A percentile compares a stretch with the other conserved stretches of the same genome.
Evolutionary conservation across 192 early-diverging fungal species (phyloP).

Genomic region (Coemansia furcata): DNA sequence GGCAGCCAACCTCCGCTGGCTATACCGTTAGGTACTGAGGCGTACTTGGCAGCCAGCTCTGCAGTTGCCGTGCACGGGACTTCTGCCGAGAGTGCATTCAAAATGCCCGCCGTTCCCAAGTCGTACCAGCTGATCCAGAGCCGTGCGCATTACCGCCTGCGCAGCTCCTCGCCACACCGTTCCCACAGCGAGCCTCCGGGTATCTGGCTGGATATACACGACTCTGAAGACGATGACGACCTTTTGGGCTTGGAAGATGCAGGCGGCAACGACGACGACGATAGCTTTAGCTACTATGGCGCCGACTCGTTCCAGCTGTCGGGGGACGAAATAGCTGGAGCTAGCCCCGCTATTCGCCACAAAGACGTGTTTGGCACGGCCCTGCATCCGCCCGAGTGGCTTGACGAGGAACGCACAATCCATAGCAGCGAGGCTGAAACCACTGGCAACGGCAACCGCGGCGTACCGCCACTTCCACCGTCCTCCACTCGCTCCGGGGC

Average conservation of each 20-base stretch:
- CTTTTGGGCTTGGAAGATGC: conserved; percentile 8
- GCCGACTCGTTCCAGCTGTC: conserved; percentile 9
- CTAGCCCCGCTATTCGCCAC: not conserved
- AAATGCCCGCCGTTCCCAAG: conserved; percentile 9
- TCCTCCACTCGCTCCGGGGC: not conserved
- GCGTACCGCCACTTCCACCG: not conserved
- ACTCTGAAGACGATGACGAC: conserved; percentile 14
- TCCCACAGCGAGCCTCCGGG: conserved; percentile 44
- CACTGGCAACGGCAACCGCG: not conserved
- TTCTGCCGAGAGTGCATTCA: not conserved
- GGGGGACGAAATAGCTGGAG: conserved; percentile 9
- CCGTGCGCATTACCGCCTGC: conserved; percentile 30
- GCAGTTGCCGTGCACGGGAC: not conserved
- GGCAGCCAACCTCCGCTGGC: not conserved
- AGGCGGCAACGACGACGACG: conserved; percentile 6
- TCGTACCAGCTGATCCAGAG: conserved; percentile 34
- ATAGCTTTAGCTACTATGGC: conserved; percentile 17
- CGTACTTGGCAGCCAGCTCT: not conserved
- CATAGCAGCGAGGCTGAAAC: conserved; percentile 4
- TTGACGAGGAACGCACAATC: not conserved
- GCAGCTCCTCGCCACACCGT: conserved; percentile 36
- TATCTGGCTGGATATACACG: conserved; percentile 49
- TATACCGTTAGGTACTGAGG: not conserved
- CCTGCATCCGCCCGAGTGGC: conserved; percentile 4
- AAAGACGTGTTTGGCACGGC: conserved; percentile 7